These are phyloP conservation scores for Panicum hallii DNA, from an alignment of 202 grass and related monocot species.

Conservation along the genomic window DNA sequence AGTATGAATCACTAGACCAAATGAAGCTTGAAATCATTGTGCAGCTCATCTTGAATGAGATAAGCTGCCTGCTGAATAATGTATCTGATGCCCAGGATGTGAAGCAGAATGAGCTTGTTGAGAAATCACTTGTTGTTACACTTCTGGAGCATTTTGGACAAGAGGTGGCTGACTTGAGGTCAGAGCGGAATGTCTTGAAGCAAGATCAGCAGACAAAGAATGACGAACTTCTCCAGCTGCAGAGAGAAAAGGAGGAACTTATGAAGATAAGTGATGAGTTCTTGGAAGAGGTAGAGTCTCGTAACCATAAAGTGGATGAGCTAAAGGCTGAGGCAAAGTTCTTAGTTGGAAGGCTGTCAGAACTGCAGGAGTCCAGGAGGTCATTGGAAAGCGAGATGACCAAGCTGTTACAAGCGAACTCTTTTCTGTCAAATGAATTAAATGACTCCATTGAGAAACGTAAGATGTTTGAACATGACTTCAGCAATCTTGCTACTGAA, in stretches of 20 bases:
- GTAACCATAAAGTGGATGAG: slow-evolving; percentile 63
- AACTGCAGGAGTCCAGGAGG: slow-evolving; percentile 70
- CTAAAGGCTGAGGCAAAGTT: slow-evolving; percentile 71
- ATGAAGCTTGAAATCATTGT: slow-evolving; percentile 83
- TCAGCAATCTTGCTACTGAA: slow-evolving; percentile 59
- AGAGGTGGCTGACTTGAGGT: slow-evolving; percentile 73
- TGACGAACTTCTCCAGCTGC: slow-evolving; percentile 55
- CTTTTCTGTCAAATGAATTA: slow-evolving; percentile 60
- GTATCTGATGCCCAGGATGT: slow-evolving; percentile 82
- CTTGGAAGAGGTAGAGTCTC: slow-evolving; percentile 63
- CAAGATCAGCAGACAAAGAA: slow-evolving; percentile 59
- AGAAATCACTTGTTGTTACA: slow-evolving; percentile 86
- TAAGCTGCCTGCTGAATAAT: slow-evolving; percentile 58
- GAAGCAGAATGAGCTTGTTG: slow-evolving; percentile 77
- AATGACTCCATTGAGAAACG: slow-evolving; percentile 61
- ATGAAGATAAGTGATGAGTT: slow-evolving; percentile 61
- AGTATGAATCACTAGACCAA: slow-evolving; percentile 63
- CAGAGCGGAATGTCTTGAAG: slow-evolving; percentile 67
- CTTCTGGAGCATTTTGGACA: slow-evolving; percentile 91
- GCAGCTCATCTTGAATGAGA: slow-evolving; percentile 86
- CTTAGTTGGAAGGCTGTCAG: slow-evolving; percentile 74
- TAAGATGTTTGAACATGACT: slow-evolving; percentile 61
- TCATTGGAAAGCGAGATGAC: slow-evolving; percentile 78
- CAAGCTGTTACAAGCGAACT: slow-evolving; percentile 76
- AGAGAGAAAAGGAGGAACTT: slow-evolving; percentile 64